Evolutionary conservation across 495 filamentous ascomycete species (phyloP), one percentile per base, ranked within the genome.

Genomic region (Amniculicola lignicola): DNA sequence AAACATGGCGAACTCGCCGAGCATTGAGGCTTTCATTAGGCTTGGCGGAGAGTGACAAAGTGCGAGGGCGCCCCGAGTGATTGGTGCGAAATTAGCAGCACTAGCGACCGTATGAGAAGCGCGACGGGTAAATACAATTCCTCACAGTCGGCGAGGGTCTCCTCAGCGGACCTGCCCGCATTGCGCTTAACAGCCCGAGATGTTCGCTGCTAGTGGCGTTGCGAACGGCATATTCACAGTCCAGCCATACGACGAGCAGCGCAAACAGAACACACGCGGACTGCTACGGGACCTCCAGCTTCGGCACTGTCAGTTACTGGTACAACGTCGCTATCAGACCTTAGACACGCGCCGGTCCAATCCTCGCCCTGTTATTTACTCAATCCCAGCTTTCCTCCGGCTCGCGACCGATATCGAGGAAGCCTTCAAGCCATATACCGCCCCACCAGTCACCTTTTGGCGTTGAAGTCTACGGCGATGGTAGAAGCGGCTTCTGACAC

Each of bases 181-280:
- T 31, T 27, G 47, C 56, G 40, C 54, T 38, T 18, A 35, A 41
- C 54, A 27, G 54, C 35, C 54, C 54, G 37, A 41, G 24, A 57
- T 43, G 45, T 45, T 23, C 12, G 11, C 46, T 22, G 21, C 45
- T 46, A 57, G 36, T 9, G 42, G 9, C 24, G 7, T 35, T 28
- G 28, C 43, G 49, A 31, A 53, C 57, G 57, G 57, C 57, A 60
- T 60, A 35, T 60, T 49, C 48, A 43, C 14, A 42, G 50, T 60
- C 57, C 57, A 60, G 57, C 61, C 51, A 64, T 60, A 60, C 61
- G 61, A 64, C 15, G 61, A 21, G 23, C 27, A 43, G 37, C 22
- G 33, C 19, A 25, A 21, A 4, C 10, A 18, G 33, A 9, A 42
- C 11, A 39, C 35, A 50, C 42, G 53, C 60, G 60, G 49, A 51